These are phyloP conservation scores for Heliosperma pusillum DNA, from an alignment of 148 eudicot species.

Conservation along the genomic window DNA sequence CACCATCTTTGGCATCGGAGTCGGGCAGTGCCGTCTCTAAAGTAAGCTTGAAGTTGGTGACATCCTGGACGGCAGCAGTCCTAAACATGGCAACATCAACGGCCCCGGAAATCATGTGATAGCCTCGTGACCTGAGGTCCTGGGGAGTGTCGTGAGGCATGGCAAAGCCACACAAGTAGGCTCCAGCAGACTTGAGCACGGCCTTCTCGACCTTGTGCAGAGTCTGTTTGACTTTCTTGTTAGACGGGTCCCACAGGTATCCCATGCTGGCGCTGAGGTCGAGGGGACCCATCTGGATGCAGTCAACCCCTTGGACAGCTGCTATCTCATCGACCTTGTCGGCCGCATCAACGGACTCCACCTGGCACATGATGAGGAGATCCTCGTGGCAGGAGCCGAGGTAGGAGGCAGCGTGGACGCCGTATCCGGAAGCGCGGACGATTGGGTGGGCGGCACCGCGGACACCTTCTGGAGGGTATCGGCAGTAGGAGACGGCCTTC, in stretches of 20 bases:
- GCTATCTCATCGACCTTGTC: slow-evolving; percentile 61
- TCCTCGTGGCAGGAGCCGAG: slow-evolving; percentile 53
- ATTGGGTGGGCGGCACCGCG: slow-evolving; percentile 85
- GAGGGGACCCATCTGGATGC: slow-evolving; percentile 82
- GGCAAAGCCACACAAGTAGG: slow-evolving; percentile 68
- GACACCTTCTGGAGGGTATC: slow-evolving; percentile 74
- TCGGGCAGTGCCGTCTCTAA: slow-evolving; percentile 3
- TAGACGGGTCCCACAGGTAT: slow-evolving; percentile 82
- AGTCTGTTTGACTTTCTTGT: slow-evolving; percentile 73
- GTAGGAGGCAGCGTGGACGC: slow-evolving; percentile 63
- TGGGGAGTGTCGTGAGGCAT: slow-evolving; percentile 67
- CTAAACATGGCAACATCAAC: slow-evolving; percentile 72
- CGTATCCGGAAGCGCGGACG: slow-evolving; percentile 81
- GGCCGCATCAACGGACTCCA: slow-evolving; percentile 58
- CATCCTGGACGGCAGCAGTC: slow-evolving; percentile 74
- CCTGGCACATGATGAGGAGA: slow-evolving; percentile 82
- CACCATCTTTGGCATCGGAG: slow-evolving; percentile 30
- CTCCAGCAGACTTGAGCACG: slow-evolving; percentile 41
- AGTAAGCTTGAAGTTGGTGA: slow-evolving; percentile 55
- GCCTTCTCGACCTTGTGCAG: slow-evolving; percentile 49
- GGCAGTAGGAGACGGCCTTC: slow-evolving; percentile 72
- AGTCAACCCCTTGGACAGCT: slow-evolving; percentile 84
- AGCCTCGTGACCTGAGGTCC: slow-evolving; percentile 56
- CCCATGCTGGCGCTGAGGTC: slow-evolving; percentile 91
- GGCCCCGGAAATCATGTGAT: slow-evolving; percentile 80